A percentile compares a stretch with the other conserved stretches of the same genome.
Conservation (phyloP, 306 rosid species). For the Astragalus membranaceus region DNA sequence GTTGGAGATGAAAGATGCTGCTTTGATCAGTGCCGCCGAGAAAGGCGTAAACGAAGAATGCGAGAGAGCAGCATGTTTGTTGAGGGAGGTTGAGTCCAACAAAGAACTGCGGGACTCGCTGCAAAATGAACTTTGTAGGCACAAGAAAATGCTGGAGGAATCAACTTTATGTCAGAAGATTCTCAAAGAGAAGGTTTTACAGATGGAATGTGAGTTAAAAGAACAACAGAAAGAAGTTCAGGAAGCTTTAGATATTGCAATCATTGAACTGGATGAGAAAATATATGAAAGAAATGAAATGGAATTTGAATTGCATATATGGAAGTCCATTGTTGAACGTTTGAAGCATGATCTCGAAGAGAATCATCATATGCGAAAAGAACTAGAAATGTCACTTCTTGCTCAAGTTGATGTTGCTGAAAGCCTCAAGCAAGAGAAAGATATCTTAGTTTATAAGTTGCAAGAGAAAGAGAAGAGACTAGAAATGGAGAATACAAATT, state of each 20-base stretch:
- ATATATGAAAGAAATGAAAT: conserved; percentile 50
- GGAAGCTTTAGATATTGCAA: conserved; percentile 41
- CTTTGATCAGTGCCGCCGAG: conserved; percentile 31
- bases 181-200: conserved; percentile 30
- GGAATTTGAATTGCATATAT: conserved; percentile 60
- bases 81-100: conserved; percentile 31
- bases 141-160: conserved; percentile 54
- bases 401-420: conserved; percentile 58
- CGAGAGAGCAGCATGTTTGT: conserved; percentile 27
- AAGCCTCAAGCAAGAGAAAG: conserved; percentile 50
- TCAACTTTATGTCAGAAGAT: conserved; percentile 34
- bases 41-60: conserved; percentile 28
- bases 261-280: conserved; percentile 42
- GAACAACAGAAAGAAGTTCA: conserved; percentile 32
- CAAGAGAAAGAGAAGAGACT: conserved; percentile 41
- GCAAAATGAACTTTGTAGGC: conserved; percentile 44
- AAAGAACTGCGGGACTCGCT: conserved; percentile 28
- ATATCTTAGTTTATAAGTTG: conserved; percentile 20
- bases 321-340: conserved; percentile 53
- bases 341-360: conserved; percentile 48
- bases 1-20: conserved; percentile 53
- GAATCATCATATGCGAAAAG: conserved; percentile 39
- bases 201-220: conserved; percentile 23
- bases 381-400: conserved; percentile 74
- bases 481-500: conserved; percentile 39